phyloP scores from a whole-genome alignment of 768 basidiomycete genomes.

The Podaxis carcinomalis region DNA sequence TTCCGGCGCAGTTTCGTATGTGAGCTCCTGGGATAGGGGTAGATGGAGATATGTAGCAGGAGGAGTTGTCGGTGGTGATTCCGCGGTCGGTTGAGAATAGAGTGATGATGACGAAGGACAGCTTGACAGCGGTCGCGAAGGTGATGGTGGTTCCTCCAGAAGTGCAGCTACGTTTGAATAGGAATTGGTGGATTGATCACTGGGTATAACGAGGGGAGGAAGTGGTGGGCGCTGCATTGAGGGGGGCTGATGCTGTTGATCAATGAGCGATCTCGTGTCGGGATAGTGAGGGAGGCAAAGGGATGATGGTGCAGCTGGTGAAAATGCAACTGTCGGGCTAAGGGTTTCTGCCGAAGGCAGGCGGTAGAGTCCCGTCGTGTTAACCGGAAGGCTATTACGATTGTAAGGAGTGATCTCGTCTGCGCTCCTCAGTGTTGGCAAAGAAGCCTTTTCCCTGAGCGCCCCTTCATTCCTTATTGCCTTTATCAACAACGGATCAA shows the following conservation, averaged over 20 bases:
- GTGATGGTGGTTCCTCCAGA: not conserved
- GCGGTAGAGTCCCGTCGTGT: not conserved
- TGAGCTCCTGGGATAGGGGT: not conserved
- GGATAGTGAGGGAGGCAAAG: not conserved
- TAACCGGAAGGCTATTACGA: not conserved
- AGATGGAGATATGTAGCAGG: not conserved
- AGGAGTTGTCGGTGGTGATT: not conserved
- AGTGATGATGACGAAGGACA: conserved; percentile 1
- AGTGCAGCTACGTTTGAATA: not conserved
- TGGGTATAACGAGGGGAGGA: conserved; percentile 5
- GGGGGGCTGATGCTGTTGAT: not conserved
- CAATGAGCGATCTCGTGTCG: not conserved
- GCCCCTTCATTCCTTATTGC: not conserved
- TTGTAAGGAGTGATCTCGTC: not conserved
- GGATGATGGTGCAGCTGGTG: not conserved
- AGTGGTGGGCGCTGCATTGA: not conserved
- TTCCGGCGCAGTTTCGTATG: not conserved
- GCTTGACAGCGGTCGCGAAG: not conserved
- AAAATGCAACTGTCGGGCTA: not conserved
- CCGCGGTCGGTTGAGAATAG: conserved; percentile 9
- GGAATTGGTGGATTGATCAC: not conserved
- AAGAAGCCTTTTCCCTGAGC: not conserved
- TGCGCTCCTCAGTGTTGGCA: not conserved
- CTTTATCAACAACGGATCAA: not conserved
- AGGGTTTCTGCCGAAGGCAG: not conserved